These are phyloP conservation scores for Arbutus unedo DNA, from an alignment of 148 eudicot species.

Conservation along the genomic window DNA sequence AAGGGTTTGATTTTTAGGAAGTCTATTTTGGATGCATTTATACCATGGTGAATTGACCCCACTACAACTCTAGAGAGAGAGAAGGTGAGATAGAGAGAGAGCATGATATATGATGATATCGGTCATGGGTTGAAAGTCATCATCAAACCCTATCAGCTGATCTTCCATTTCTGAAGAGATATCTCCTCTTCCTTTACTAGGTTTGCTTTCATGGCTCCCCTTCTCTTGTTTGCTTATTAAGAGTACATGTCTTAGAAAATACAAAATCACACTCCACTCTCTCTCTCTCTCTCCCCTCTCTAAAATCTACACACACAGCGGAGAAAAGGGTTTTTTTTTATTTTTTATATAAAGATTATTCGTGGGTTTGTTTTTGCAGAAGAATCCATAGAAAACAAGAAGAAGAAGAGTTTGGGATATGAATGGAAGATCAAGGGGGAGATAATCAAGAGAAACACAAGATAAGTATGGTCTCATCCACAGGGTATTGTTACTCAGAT, in stretches of 20 bases:
- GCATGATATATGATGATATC: constrained; percentile 9
- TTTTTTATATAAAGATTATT: neutral
- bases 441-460: neutral
- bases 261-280: constrained; percentile 11
- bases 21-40: constrained; percentile 38
- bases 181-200: constrained; percentile 25
- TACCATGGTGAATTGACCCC: constrained; percentile 28
- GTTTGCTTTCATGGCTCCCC: constrained; percentile 28
- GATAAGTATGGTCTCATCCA: constrained; percentile 29
- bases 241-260: constrained; percentile 21
- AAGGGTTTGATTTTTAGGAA: constrained; percentile 23
- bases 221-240: constrained; percentile 30
- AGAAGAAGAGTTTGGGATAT: neutral
- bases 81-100: constrained; percentile 12
- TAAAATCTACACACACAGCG: neutral
- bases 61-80: constrained; percentile 1
- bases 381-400: neutral
- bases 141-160: constrained; percentile 16
- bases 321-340: neutral
- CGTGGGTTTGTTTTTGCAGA: constrained; percentile 1
- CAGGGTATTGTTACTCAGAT: constrained; percentile 38
- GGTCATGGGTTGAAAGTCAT: constrained; percentile 24
- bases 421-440: neutral
- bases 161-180: constrained; percentile 23
- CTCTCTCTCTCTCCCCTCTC: neutral